Evolutionary conservation across 73 alveolate genomes (phyloP).

Genomic region (Tetrahymena malaccensis): DNA sequence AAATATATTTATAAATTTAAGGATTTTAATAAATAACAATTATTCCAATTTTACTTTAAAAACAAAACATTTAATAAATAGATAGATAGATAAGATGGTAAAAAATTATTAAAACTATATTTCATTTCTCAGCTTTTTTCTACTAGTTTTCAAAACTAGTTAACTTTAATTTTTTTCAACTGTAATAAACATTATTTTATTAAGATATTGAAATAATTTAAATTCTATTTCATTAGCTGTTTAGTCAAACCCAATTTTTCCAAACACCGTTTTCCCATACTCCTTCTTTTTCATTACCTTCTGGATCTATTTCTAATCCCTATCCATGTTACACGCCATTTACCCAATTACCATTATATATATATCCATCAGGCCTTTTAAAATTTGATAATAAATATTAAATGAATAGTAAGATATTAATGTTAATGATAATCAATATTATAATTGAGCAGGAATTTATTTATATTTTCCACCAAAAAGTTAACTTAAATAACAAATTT

Average conservation of each 20-base stretch:
- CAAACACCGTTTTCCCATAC: slow-evolving; percentile 21
- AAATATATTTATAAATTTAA: too few species aligned
- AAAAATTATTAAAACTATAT: too few species aligned
- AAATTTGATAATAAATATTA: neutral
- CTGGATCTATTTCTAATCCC: slow-evolving; percentile 13
- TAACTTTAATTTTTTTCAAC: neutral
- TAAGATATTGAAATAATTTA: neutral
- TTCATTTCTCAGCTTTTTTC: too few species aligned
- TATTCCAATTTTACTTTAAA: neutral
- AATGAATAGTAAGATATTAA: neutral
- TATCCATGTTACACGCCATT: slow-evolving; percentile 23
- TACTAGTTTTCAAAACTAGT: too few species aligned
- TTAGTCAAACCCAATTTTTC: slow-evolving; percentile 10
- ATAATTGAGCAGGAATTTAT: too few species aligned
- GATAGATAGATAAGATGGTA: too few species aligned
- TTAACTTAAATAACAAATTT: too few species aligned
- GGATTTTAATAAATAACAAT: neutral
- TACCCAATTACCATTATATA: slow-evolving; percentile 26
- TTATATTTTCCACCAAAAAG: too few species aligned
- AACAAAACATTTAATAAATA: neutral
- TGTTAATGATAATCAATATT: too few species aligned
- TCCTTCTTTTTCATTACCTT: slow-evolving; percentile 46
- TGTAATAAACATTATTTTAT: neutral
- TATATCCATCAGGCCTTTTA: slow-evolving; percentile 36
- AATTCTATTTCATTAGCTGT: neutral